These are phyloP conservation scores for Protomyces inundatus DNA, from an alignment of 1,139 yeast genomes.

Conservation along the genomic window DNA sequence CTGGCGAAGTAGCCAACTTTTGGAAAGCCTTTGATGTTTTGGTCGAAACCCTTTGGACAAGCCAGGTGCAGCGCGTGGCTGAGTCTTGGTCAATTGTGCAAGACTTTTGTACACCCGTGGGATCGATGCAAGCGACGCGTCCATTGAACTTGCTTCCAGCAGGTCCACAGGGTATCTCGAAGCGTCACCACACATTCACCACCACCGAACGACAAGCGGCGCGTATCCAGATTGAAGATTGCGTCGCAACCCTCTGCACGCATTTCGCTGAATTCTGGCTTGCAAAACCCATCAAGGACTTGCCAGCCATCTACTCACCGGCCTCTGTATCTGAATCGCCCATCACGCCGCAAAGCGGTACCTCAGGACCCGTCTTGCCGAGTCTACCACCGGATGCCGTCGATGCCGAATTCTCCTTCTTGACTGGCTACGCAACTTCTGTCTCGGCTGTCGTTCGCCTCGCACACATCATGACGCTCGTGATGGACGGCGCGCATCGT, in stretches of 20 bases:
- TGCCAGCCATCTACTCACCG: conserved; percentile 14
- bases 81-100: conserved; percentile 26
- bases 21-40: conserved; percentile 51
- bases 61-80: not conserved
- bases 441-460: conserved; percentile 51
- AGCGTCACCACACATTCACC: conserved; percentile 18
- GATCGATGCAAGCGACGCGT: conserved; percentile 26
- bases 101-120: not conserved
- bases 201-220: conserved; percentile 3
- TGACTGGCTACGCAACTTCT: conserved; percentile 59
- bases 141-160: conserved; percentile 31
- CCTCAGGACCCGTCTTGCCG: not conserved
- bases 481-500: conserved; percentile 44
- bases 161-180: conserved; percentile 22
- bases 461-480: conserved; percentile 42
- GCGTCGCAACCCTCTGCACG: conserved; percentile 1
- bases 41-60: conserved; percentile 41
- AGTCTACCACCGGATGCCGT: not conserved
- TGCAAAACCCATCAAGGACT: conserved; percentile 1
- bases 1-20: conserved; percentile 49
- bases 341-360: not conserved
- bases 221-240: conserved; percentile 1
- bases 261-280: conserved; percentile 11
- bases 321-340: not conserved
- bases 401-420: conserved; percentile 39